Evolutionary conservation across 352 stramenopile genomes (phyloP), one percentile per base, ranked within the genome.

Genomic region (Globisporangium perplexum): DNA sequence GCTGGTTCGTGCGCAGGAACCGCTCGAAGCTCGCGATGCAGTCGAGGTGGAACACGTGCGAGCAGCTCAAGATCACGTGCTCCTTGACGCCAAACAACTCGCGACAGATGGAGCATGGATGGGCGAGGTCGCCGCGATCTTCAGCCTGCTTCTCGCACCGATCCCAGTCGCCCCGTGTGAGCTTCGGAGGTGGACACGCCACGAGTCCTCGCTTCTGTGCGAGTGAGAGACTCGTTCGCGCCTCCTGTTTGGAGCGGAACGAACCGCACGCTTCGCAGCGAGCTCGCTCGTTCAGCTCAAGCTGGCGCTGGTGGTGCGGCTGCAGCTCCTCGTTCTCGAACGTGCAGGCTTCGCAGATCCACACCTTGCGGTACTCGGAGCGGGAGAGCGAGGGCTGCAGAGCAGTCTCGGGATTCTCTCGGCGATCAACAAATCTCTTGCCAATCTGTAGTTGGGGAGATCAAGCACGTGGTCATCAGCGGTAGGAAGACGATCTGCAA

Each of bases 11-110:
- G 18, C 83, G 77, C 17, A 95, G 55, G 53, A 95, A 93, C 22
- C 81, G 63, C 66, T 95, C 85, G 43, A 95, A 95, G 50, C 81
- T 93, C 17, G 78, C 65, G 47, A 95, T 77, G 56, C 85, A 95
- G 23, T 72, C 65, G 6, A 87, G 65, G 55, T 95, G 85, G 53
- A 95, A 93, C 50, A 92, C 80, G 68, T 95, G 84, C n/a, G 78
- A 88, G 59, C 85, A 95, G 57, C 78, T 92, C 28, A 95, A 61
- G 24, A 95, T 88, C 31, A 95, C 80, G 54, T 93, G 84, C 28
- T 90, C 60, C 47, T 80, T 71, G 5, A 81, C 60, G 8, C 85
- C 85, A 51, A 93, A 89, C 10, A 69, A 38, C 50, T 93, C 81
- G 23, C 77, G 72, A 51, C 83, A 95, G 47, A 95, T 93, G 5